Base-by-base conservation (phyloP, 1,284 basidiomycete species). In the Trametes hirsuta region DNA sequence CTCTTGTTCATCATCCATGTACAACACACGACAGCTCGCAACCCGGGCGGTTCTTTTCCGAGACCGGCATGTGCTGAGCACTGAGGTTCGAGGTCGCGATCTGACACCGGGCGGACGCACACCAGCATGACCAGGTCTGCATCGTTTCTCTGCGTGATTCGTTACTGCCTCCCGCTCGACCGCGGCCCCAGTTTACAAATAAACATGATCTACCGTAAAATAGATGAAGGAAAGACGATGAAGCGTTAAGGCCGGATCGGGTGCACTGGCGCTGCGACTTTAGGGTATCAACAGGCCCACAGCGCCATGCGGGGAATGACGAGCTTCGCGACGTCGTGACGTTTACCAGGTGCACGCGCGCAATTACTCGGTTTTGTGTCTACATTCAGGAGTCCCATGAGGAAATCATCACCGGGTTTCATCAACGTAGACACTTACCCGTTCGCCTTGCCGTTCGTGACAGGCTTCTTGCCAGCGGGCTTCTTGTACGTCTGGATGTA, bases 401-500 rank as follows among this genome's bases (percentile, higher is more conserved):
- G 5, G 2, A 25, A 11, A 3, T 11, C 2, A n/a, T 14, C 34
- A 53, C 14, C 22, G 11, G 40, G n/a, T 6, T 15, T 21, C 9
- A 14, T 18, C 9, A 14, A 41, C 6, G 37, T 40, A 11, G 45
- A 68, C 62, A 61, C 69, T 53, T 63, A 69, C 58, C 74, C 72
- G 56, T 74, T 69, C 44, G 68, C 64, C 65, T 79, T 81, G 62
- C 76, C 76, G 58, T 76, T 75, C 37, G 65, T 61, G 42, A 71
- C 47, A 18, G 74, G 61, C 63, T 75, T 80, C 73, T 76, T 80
- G 58, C 75, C 74, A 54, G 73, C 75, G 15, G 87, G 83, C 73
- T 87, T 88, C 78, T 88, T 87, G 79, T 93, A 93, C 21, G 91
- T 93, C 73, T 88, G 84, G 69, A 93, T 83, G 76, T 93, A 94